These are phyloP conservation scores for Alternaria tenuissima DNA, from an alignment of 2,329 filamentous ascomycete genomes.

Conservation along the genomic window DNA sequence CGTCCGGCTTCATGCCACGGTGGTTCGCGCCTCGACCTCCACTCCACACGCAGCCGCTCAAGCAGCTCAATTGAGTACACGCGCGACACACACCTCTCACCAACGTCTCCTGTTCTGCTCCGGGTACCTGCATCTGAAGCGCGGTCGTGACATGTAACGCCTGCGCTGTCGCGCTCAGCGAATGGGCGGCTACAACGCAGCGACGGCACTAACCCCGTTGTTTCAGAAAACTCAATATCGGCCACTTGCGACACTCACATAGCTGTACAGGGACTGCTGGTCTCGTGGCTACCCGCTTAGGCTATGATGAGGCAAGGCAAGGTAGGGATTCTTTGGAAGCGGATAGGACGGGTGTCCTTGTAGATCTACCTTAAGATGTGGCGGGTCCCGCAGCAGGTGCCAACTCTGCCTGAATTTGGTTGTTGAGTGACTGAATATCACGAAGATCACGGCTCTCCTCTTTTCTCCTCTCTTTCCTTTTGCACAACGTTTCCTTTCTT, in stretches of 20 bases:
- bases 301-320: slow-evolving; percentile 1
- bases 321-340: not conserved
- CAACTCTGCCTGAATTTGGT: slow-evolving; percentile 23
- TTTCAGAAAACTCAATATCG: slow-evolving; percentile 30
- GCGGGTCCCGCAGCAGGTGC: slow-evolving; percentile 12
- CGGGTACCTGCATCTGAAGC: slow-evolving; percentile 30
- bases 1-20: not conserved
- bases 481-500: slow-evolving; percentile 24
- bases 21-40: slow-evolving; percentile 1
- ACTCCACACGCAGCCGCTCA: slow-evolving; percentile 18
- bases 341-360: slow-evolving; percentile 21
- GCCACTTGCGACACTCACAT: slow-evolving; percentile 27
- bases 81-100: slow-evolving; percentile 19
- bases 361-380: slow-evolving; percentile 36
- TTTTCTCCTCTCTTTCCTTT: slow-evolving; percentile 12
- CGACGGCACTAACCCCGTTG: slow-evolving; percentile 23
- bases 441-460: slow-evolving; percentile 24
- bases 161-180: slow-evolving; percentile 8
- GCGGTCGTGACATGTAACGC: slow-evolving; percentile 30
- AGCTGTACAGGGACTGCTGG: slow-evolving; percentile 22
- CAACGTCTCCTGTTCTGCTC: slow-evolving; percentile 23
- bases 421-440: slow-evolving; percentile 40
- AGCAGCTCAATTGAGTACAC: slow-evolving; percentile 5
- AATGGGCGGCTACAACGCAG: slow-evolving; percentile 22
- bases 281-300: slow-evolving; percentile 8